phyloP scores from a whole-genome alignment of 352 stramenopile genomes.

The Globisporangium emineosum region DNA sequence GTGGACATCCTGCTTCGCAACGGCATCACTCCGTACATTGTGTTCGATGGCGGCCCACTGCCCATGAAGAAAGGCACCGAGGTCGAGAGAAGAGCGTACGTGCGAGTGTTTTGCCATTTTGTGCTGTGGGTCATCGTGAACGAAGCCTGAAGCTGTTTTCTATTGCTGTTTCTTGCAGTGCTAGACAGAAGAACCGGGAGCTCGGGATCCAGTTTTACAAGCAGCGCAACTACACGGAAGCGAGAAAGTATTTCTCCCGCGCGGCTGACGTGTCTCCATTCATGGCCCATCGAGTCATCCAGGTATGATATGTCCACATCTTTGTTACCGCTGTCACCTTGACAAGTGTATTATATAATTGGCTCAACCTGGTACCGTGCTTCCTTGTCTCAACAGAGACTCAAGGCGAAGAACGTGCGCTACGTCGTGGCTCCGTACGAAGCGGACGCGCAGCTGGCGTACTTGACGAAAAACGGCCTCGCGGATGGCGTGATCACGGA shows the following conservation, averaged over 20 bases:
- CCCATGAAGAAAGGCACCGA: slow-evolving; percentile 82
- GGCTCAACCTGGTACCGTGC: not conserved
- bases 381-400: slow-evolving; percentile 21
- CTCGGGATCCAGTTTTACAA: slow-evolving; percentile 57
- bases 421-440: slow-evolving; percentile 98
- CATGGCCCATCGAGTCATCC: slow-evolving; percentile 79
- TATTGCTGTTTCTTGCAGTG: slow-evolving; percentile 20
- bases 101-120: not conserved
- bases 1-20: slow-evolving; percentile 49
- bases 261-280: slow-evolving; percentile 76
- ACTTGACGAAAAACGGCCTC: slow-evolving; percentile 70
- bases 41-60: slow-evolving; percentile 70
- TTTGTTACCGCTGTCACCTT: no score
- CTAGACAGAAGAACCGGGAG: slow-evolving; percentile 67
- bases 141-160: no score
- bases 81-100: slow-evolving; percentile 65
- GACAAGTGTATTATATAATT: no score
- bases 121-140: no score
- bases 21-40: slow-evolving; percentile 67
- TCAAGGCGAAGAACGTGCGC: slow-evolving; percentile 63
- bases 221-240: slow-evolving; percentile 52
- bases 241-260: slow-evolving; percentile 66
- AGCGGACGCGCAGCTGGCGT: slow-evolving; percentile 96
- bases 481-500: slow-evolving; percentile 95
- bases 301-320: slow-evolving; percentile 47